Evolutionary conservation across 1,139 yeast species (phyloP), one percentile per base, ranked within the genome.

Genomic region (Hanseniaspora uvarum): DNA sequence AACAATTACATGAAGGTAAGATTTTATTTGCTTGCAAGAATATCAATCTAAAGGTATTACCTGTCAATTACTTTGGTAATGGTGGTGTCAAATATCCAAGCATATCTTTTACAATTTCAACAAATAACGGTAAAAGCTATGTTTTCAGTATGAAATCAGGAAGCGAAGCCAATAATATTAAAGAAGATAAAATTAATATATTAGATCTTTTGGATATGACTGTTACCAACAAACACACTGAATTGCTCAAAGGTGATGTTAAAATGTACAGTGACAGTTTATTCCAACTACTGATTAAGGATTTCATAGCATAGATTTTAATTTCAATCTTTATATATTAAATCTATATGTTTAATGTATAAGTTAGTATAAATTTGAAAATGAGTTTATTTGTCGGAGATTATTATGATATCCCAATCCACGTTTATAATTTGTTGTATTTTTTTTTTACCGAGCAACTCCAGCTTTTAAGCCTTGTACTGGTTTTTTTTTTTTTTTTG

Each of bases 1-100:
- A 85, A 58, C 83, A 81, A 61, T 72, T 92, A 52, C 73, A 77
- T 65, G 96, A 88, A 56, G 83, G 79, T 60, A 83, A 85, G 1
- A 76, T 88, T 1, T 65, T 92, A 30, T 66, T 76, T 5, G 82
- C 79, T 55, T 73, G 84, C 52, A 76, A 74, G 14, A 81, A 81
- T 0, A 69, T 73, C 39, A 70, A 72, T 53, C 67, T 70, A 55
- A 72, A 71, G 44, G 68, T 71, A 43, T 67, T 66, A 26, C 70
- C 73, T 7, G 70, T 67, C 4, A 69, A 65, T 38, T 70, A 72
- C 1, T 69, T 70, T 55, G 70, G 71, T 2, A 67, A 72, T 18
- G 70, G 73, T 52, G 79, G 78, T 2, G 70, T 77, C 24, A 78
- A 76, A 56, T 75, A 79, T 47, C 85, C 86, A 12, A 86, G 83